These are phyloP conservation scores for Tuber indicum DNA, from an alignment of 495 filamentous ascomycete genomes.

Conservation along the genomic window DNA sequence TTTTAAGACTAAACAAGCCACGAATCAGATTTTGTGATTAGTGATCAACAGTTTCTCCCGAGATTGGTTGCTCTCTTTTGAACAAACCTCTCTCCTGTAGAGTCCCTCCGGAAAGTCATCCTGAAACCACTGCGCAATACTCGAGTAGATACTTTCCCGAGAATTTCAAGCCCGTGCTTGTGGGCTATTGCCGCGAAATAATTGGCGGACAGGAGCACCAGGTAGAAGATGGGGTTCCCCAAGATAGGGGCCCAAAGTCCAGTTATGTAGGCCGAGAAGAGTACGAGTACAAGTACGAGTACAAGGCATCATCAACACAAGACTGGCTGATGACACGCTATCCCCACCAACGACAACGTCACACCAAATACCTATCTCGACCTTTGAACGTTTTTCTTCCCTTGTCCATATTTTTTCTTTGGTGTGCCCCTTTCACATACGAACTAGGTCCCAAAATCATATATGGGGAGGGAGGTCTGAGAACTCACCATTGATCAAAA, in stretches of 20 bases:
- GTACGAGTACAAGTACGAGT: too few species aligned
- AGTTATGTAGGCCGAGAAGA: not conserved
- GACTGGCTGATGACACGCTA: not conserved
- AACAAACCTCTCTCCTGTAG: not conserved
- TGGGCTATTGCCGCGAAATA: not conserved
- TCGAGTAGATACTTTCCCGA: not conserved
- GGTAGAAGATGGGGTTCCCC: not conserved
- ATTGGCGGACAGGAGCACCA: not conserved
- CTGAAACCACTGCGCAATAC: not conserved
- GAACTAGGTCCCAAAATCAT: not conserved
- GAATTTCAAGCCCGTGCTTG: not conserved
- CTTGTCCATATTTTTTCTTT: not conserved
- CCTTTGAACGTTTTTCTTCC: too few species aligned
- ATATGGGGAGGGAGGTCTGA: not conserved
- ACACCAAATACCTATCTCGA: not conserved
- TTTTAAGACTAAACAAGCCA: not conserved
- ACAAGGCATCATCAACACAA: not conserved
- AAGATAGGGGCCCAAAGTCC: not conserved
- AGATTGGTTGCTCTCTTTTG: not conserved
- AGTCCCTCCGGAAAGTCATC: not conserved
- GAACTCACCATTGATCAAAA: not conserved
- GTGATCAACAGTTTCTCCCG: not conserved
- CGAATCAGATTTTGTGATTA: not conserved
- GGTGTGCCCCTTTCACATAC: not conserved
- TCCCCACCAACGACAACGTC: not conserved